Conservation (phyloP, 2,329 filamentous ascomycete genomes). For the Colletotrichum scovillei region DNA sequence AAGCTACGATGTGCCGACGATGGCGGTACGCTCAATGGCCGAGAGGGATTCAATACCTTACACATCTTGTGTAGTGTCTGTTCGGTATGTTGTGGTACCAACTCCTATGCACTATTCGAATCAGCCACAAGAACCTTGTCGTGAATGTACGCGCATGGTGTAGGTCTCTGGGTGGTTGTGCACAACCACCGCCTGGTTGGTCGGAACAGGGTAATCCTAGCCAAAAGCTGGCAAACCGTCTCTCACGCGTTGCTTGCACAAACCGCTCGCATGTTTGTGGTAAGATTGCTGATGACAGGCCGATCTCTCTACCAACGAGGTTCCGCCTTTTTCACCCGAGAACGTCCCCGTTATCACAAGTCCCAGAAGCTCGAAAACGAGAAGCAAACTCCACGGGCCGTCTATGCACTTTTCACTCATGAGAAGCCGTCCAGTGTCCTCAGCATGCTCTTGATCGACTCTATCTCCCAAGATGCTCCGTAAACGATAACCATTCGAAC, state of each 20-base stretch:
- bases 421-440: constrained; percentile 2
- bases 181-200: neutral
- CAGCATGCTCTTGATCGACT: neutral
- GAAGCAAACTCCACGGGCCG: constrained; percentile 3
- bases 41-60: neutral
- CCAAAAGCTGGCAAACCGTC: neutral
- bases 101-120: neutral
- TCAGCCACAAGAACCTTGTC: neutral
- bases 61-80: neutral
- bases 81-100: neutral
- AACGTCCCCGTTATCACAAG: neutral
- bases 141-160: neutral
- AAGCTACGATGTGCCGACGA: neutral
- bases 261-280: constrained; percentile 11
- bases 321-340: neutral
- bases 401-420: neutral
- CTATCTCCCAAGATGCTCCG: neutral
- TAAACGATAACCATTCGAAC: neutral
- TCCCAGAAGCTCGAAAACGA: neutral
- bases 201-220: neutral
- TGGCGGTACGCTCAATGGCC: neutral
- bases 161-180: neutral
- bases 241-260: constrained; percentile 4
- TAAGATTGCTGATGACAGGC: neutral
- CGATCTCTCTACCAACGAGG: neutral